Base-by-base conservation (phyloP, 1,139 yeast species). In the Blastobotrys elegans region DNA sequence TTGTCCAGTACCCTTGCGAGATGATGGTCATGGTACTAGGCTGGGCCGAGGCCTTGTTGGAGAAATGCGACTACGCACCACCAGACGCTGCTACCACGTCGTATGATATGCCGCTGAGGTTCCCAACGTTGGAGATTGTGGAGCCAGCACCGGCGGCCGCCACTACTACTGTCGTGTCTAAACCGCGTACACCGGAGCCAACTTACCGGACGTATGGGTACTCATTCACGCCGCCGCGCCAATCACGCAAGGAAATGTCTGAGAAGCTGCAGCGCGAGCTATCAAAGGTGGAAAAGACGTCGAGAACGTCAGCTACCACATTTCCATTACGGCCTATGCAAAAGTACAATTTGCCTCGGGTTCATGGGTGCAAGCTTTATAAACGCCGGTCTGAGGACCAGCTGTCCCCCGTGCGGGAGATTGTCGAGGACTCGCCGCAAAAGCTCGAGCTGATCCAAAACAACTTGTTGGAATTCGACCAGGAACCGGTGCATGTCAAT, bases 331-430 rank as follows among this genome's bases (percentile, higher is more conserved):
- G 18, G 24, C 38, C 44, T 2, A 13, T 41, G 16, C 29, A 32
- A 17, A 6, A 17, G 22, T 41, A 32, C 26, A n/a, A 33, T 13
- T 31, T 32, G 13, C 38, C 38, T 5, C 30, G 44, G 5, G 36
- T 31, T 2, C 44, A 41, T 22, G 44, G 44, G 2, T 41, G 31
- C 36, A 41, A 33, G 37, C 31, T 26, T 10, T 41, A 26, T 4
- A 37, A 37, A 37, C 20, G 13, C 14, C 26, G 26, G 21, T 24
- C 24, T 20, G 4, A 14, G n/a, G 21, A 21, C 2, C 21, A 34
- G 18, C 24, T 34, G 13, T 8, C 38, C 14, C 38, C 38, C 6
- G 38, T 34, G 14, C 26, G n/a, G 24, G 38, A 34, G 18, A 20
- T 18, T 20, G 24, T 10, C n/a, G 38, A 34, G 24, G 38, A 34